Evolutionary conservation across 768 basidiomycete species (phyloP), one percentile per base, ranked within the genome.

Genomic region (Suillus cothurnatus): DNA sequence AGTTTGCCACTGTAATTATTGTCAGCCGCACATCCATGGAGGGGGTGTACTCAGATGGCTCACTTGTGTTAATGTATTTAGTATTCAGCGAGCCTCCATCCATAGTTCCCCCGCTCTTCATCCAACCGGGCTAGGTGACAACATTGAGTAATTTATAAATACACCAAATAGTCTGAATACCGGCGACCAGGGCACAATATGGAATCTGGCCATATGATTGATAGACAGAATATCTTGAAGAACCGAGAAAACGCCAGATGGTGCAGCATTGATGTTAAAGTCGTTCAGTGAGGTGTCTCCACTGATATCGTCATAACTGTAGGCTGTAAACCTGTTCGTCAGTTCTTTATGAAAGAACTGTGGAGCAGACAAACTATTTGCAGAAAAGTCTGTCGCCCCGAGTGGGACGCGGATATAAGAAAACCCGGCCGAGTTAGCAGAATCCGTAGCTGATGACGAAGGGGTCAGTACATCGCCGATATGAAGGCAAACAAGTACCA

Each of bases 301-400:
- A 41, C 66, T 81, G n/a, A 79, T 79, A 66, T 90, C 88, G 67
- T 89, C 89, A 66, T 86, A 84, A 60, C 84, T 91, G 70, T 92
- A 92, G 1, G 78, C 91, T 84, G 61, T 36, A 39, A 50, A 15
- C 38, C 2, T 8, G 55, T 50, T 61, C 36, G 68, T 52, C 45
- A 61, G 59, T 60, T 21, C 32, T 60, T 28, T 58, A n/a, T n/a
- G n/a, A n/a, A n/a, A n/a, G n/a, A n/a, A 3, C 17, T 17, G 41
- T 39, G 47, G 49, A 58, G 15, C 45, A 61, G 9, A 15, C 28
- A n/a, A 26, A 17, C 90, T 68, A 4, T 69, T 79, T 4, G 84
- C 77, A 14, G 91, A 91, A 71, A 92, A 92, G 74, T 92, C 91
- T 4, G 88, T 84, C 5, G 91, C 88, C 17, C 91, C 91, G 17